Evolutionary conservation across 129 eudicot genomes (phyloP).

Genomic region (Flaveria bidentis): DNA sequence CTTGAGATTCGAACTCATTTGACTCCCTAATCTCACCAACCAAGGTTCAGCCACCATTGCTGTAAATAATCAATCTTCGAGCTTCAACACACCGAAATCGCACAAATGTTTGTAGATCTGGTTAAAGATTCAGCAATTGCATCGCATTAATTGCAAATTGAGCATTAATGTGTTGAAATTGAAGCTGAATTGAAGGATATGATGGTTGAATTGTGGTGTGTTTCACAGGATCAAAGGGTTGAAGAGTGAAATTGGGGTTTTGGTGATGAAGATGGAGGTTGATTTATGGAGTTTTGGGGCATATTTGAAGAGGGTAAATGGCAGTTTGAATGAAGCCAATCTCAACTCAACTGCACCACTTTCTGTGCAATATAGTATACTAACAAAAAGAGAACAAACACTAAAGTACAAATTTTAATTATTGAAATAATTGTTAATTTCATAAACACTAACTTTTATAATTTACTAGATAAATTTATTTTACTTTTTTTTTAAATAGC

Average conservation of each 20-base stretch:
- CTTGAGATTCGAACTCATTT: conserved; percentile 77
- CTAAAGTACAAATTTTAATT: background rate
- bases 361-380: conserved; percentile 20
- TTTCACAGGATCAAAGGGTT: background rate
- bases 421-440: background rate
- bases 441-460: background rate
- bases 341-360: conserved; percentile 39
- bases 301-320: conserved; percentile 33
- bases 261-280: conserved; percentile 7
- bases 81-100: background rate
- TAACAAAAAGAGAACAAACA: background rate
- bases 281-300: conserved; percentile 1
- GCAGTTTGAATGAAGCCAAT: conserved; percentile 42
- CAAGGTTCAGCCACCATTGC: conserved; percentile 91
- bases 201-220: background rate
- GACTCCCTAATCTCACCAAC: conserved; percentile 64
- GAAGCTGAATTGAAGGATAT: background rate
- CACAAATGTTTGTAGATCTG: conserved; percentile 28
- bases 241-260: background rate
- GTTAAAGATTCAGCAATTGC: background rate
- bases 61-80: background rate
- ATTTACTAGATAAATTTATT: no score
- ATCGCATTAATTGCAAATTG: conserved; percentile 12
- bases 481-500: no score
- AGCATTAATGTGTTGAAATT: conserved; percentile 10